A percentile compares a stretch with the other conserved stretches of the same genome.
phyloP scores from a whole-genome alignment of 768 basidiomycete genomes.

The Collybia mongolica region DNA sequence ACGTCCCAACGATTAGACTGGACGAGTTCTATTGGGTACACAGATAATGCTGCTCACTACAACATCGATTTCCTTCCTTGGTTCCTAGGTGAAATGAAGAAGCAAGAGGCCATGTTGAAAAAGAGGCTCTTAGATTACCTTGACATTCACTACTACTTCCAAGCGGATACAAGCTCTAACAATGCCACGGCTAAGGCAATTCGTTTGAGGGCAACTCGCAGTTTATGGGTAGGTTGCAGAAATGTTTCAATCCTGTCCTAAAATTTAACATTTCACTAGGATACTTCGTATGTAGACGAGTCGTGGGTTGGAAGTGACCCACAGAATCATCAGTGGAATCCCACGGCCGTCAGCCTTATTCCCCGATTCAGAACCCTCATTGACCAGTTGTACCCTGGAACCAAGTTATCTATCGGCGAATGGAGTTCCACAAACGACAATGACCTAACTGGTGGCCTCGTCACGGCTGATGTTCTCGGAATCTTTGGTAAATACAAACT shows the following conservation, averaged over 20 bases:
- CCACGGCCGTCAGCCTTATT: conserved; percentile 40
- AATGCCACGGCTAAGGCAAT: conserved; percentile 50
- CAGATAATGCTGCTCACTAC: conserved; percentile 48
- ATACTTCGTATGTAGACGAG: conserved; percentile 50
- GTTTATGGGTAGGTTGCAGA: conserved; percentile 39
- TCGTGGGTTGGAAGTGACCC: conserved; percentile 46
- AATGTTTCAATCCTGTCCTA: not conserved
- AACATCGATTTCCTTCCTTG: conserved; percentile 56
- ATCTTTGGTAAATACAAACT: conserved; percentile 49
- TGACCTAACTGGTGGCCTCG: conserved; percentile 52
- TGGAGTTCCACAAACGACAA: conserved; percentile 47
- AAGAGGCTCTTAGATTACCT: conserved; percentile 52
- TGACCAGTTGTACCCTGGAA: conserved; percentile 49
- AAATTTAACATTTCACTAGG: conserved; percentile 21
- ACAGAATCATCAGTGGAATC: conserved; percentile 48
- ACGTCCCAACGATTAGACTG: conserved; percentile 35
- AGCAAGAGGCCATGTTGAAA: conserved; percentile 29
- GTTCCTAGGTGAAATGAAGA: conserved; percentile 51
- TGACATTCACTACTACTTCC: conserved; percentile 58
- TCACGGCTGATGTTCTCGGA: conserved; percentile 50
- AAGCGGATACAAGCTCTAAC: conserved; percentile 50
- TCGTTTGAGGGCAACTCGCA: conserved; percentile 47
- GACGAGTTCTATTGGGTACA: conserved; percentile 47
- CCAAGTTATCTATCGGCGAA: conserved; percentile 53
- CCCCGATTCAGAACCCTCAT: conserved; percentile 52